phyloP scores from a whole-genome alignment of 805 yeast species.

The Sugiyamaella floridensis region DNA sequence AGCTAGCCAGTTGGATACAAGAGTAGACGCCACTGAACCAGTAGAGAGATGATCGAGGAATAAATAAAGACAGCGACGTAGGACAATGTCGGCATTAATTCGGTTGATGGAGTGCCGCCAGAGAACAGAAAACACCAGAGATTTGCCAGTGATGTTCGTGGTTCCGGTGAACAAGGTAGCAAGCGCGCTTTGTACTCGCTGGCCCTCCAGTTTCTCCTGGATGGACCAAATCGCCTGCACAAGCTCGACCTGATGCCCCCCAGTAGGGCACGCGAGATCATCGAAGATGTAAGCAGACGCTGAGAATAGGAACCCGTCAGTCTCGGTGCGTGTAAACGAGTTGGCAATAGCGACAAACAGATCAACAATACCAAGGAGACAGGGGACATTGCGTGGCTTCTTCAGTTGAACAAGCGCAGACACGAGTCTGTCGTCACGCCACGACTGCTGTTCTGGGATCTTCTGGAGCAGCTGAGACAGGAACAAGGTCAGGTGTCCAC shows the following conservation, averaged over 20 bases:
- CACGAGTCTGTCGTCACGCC: constrained; percentile 34
- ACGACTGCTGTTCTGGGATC: constrained; percentile 38
- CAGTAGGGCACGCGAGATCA: constrained; percentile 43
- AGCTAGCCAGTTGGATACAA: constrained; percentile 24
- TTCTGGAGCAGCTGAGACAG: constrained; percentile 34
- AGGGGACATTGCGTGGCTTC: background rate
- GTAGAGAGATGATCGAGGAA: constrained; percentile 51
- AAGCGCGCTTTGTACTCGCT: constrained; percentile 66
- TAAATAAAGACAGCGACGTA: constrained; percentile 58
- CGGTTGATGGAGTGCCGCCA: constrained; percentile 70
- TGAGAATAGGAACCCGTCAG: constrained; percentile 36
- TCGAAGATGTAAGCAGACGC: constrained; percentile 48
- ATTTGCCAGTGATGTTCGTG: constrained; percentile 33
- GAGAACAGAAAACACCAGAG: constrained; percentile 52
- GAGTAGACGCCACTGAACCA: constrained; percentile 1
- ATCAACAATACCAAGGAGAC: constrained; percentile 32
- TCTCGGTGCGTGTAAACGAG: constrained; percentile 30
- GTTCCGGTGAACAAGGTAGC: constrained; percentile 46
- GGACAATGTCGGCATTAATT: constrained; percentile 36
- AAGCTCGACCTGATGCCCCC: constrained; percentile 60
- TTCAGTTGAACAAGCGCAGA: constrained; percentile 19
- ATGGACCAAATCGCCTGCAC: constrained; percentile 59
- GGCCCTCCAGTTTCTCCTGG: constrained; percentile 43
- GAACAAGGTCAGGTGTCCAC: constrained; percentile 7
- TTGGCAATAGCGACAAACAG: constrained; percentile 35